Percentiles rank a stretch among this genome's conserved stretches.
Conservation (phyloP, 768 basidiomycete genomes). For the Cytidiella melzeri region DNA sequence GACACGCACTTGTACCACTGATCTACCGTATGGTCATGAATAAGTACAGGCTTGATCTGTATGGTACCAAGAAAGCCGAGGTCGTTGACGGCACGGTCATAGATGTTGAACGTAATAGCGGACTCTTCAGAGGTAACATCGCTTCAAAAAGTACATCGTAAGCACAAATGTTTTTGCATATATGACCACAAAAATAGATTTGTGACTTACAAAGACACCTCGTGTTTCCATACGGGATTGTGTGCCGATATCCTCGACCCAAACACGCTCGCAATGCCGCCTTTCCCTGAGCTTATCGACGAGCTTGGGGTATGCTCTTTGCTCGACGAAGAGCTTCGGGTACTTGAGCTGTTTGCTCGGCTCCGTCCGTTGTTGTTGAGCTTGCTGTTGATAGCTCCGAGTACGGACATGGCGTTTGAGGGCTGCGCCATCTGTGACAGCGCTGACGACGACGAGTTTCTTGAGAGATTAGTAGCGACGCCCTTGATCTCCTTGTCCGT, state of each 20-base stretch:
- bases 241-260: conserved; percentile 57
- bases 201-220: conserved; percentile 90
- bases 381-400: conserved; percentile 55
- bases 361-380: conserved; percentile 16
- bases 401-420: conserved; percentile 57
- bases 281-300: conserved; percentile 20
- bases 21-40: conserved; percentile 94
- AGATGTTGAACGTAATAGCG: conserved; percentile 80
- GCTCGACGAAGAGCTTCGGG: conserved; percentile 12
- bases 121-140: conserved; percentile 91
- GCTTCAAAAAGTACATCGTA: conserved; percentile 36
- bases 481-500: conserved; percentile 87
- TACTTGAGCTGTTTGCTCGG: neutral
- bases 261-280: conserved; percentile 38
- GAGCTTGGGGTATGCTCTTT: conserved; percentile 22
- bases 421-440: conserved; percentile 59
- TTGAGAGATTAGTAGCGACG: conserved; percentile 51
- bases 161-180: neutral
- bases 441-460: conserved; percentile 56
- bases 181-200: neutral
- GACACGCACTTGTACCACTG: conserved; percentile 90
- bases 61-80: conserved; percentile 88
- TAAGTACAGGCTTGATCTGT: conserved; percentile 84
- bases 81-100: conserved; percentile 78
- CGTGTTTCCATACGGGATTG: conserved; percentile 98